Base-by-base conservation (phyloP, 1,284 basidiomycete genomes). In the Laetiporus sulphureus region DNA sequence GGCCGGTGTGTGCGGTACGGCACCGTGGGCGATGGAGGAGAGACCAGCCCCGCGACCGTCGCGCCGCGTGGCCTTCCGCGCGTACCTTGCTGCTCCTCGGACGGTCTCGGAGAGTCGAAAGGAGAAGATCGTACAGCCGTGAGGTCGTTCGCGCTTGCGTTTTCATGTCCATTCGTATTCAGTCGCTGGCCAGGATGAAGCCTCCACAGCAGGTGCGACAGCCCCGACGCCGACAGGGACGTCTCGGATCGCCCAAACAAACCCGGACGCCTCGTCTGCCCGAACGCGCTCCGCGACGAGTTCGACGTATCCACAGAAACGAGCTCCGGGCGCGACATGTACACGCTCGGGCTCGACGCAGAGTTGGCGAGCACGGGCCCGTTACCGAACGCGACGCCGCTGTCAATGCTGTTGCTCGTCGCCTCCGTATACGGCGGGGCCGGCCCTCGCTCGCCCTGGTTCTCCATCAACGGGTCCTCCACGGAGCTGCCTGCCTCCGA, bases 341-440 rank as follows among this genome's bases (percentile, higher is more conserved):
- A n/a, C n/a, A n/a, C n/a, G n/a, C n/a, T n/a, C n/a, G 38, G n/a
- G 15, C 36, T 20, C 11, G 47, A 16, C 12, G 36, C 38, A 1
- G 13, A 13, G 37, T 40, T 1, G 32, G 5, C 18, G 32, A 20
- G 30, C 29, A 43, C 30, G 8, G 35, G 22, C 3, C 29, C 25
- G n/a, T 45, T 40, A 34, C 31, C 22, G 36, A 40, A 29, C 20
- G 48, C 50, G n/a, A 43, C 19, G 15, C 41, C 31, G 29, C 45
- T 45, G 35, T 51, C 53, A n/a, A 52, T 50, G 40, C 5, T 48
- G 61, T 8, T 16, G 5, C 13, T 7, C 25, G 76, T 61, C 13
- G 72, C 74, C 58, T 84, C 81, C 38, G 71, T 72, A 56, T 86
- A 85, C 0, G 80, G 58, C 5, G 83, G 83, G 7, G 78, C 76